Evolutionary conservation across 1,139 yeast species (phyloP).

Genomic region (Suhomyces chickasaworum): DNA sequence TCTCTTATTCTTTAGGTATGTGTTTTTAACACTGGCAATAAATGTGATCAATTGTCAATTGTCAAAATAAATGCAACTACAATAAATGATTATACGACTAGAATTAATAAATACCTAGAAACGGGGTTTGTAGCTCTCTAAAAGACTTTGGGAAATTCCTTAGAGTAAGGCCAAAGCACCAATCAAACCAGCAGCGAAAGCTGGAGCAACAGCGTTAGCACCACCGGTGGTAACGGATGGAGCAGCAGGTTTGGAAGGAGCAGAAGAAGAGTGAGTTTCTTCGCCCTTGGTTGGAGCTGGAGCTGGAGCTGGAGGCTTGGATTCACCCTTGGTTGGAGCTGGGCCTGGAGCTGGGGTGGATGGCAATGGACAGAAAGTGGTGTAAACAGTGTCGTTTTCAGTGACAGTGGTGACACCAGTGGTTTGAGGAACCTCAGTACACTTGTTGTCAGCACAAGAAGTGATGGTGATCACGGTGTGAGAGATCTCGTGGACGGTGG

Average conservation of each 20-base stretch:
- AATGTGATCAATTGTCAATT: too few relatives aligned
- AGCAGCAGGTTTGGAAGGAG: conserved; percentile 16
- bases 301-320: conserved; percentile 1
- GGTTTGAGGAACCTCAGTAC: conserved; percentile 25
- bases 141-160: conserved; percentile 2
- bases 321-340: not conserved
- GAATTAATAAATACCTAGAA: not conserved
- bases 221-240: conserved; percentile 7
- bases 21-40: too few relatives aligned
- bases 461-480: conserved; percentile 31
- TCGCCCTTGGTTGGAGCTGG: conserved; percentile 7
- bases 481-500: conserved; percentile 18
- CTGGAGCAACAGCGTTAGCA: conserved; percentile 14
- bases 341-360: conserved; percentile 9
- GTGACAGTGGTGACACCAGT: conserved; percentile 34
- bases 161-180: conserved; percentile 21
- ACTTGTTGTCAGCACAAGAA: conserved; percentile 26
- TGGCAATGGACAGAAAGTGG: conserved; percentile 26
- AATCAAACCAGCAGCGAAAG: conserved; percentile 20
- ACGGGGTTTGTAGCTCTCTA: not conserved
- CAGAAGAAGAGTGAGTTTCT: conserved; percentile 8
- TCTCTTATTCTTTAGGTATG: too few relatives aligned
- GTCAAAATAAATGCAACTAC: too few relatives aligned
- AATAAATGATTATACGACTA: not conserved
- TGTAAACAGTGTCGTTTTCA: conserved; percentile 20